Evolutionary conservation across 345 rosid species (phyloP).

Genomic region (Ricinus communis): DNA sequence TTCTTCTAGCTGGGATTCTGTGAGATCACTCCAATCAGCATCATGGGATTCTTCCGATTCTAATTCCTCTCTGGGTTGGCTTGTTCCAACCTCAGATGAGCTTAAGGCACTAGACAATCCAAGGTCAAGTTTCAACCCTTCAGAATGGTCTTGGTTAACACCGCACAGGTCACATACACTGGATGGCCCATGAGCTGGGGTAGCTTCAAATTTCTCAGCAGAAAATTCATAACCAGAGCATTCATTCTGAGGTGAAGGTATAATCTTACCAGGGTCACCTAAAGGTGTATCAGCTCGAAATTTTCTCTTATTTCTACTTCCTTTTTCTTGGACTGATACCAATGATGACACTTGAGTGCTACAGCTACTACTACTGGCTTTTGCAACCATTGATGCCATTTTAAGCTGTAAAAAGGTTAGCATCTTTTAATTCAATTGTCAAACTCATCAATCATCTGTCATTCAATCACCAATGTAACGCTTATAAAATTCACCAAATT

Average conservation of each 20-base stretch:
- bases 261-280: constrained; percentile 40
- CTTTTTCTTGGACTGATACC: constrained; percentile 68
- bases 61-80: constrained; percentile 44
- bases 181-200: constrained; percentile 39
- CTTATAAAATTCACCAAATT: constrained; percentile 14
- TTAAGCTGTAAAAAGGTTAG: constrained; percentile 38
- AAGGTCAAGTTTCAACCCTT: constrained; percentile 62
- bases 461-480: constrained; percentile 16
- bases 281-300: constrained; percentile 74
- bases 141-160: constrained; percentile 42
- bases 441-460: constrained; percentile 17
- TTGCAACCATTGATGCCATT: constrained; percentile 66
- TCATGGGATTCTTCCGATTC: constrained; percentile 56
- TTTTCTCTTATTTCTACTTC: constrained; percentile 85
- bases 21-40: constrained; percentile 79
- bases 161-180: constrained; percentile 48
- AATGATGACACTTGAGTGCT: constrained; percentile 43
- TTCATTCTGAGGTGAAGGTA: constrained; percentile 40
- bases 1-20: constrained; percentile 70
- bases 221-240: constrained; percentile 57
- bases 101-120: constrained; percentile 41
- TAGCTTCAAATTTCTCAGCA: constrained; percentile 58
- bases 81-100: constrained; percentile 47
- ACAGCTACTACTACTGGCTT: constrained; percentile 42
- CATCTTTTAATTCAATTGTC: constrained; percentile 7